These are phyloP conservation scores for Cladosporium cucumerinum DNA, from an alignment of 2,329 filamentous ascomycete species.

Conservation along the genomic window DNA sequence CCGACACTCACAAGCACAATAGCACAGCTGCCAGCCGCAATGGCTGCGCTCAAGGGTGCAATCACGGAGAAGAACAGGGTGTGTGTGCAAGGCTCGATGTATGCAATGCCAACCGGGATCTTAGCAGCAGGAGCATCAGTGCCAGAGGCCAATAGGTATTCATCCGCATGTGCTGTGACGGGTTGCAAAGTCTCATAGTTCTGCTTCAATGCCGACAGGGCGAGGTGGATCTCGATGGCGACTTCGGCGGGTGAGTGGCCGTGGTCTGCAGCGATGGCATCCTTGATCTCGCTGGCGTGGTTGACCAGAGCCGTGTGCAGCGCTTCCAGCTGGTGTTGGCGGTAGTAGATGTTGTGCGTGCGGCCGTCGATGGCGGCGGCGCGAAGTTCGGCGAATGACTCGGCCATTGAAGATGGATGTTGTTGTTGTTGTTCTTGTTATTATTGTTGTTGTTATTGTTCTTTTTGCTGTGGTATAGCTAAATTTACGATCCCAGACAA, in stretches of 20 bases:
- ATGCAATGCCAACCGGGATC: slow-evolving; percentile 43
- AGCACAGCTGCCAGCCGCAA: slow-evolving; percentile 52
- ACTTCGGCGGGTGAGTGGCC: slow-evolving; percentile 37
- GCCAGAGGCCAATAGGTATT: slow-evolving; percentile 43
- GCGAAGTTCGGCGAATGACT: slow-evolving; percentile 34
- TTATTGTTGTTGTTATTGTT: background rate
- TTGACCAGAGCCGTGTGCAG: slow-evolving; percentile 41
- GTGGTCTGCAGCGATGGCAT: slow-evolving; percentile 43
- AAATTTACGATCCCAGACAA: background rate
- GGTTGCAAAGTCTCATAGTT: slow-evolving; percentile 42
- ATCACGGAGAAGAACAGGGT: slow-evolving; percentile 49
- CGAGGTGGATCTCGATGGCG: slow-evolving; percentile 41
- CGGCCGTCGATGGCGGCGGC: slow-evolving; percentile 46
- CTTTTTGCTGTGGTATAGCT: background rate
- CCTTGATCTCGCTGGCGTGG: slow-evolving; percentile 36
- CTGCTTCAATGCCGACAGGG: slow-evolving; percentile 39
- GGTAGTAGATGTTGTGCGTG: slow-evolving; percentile 45
- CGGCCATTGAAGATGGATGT: background rate
- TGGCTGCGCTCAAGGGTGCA: slow-evolving; percentile 44
- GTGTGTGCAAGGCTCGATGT: slow-evolving; percentile 48
- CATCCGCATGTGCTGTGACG: slow-evolving; percentile 37
- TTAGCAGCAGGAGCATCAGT: slow-evolving; percentile 37
- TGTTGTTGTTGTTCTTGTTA: background rate
- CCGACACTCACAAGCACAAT: slow-evolving; percentile 43
- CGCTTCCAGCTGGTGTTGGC: slow-evolving; percentile 45